phyloP scores from a whole-genome alignment of 257 asterid species.

The Solanum arcanum region DNA sequence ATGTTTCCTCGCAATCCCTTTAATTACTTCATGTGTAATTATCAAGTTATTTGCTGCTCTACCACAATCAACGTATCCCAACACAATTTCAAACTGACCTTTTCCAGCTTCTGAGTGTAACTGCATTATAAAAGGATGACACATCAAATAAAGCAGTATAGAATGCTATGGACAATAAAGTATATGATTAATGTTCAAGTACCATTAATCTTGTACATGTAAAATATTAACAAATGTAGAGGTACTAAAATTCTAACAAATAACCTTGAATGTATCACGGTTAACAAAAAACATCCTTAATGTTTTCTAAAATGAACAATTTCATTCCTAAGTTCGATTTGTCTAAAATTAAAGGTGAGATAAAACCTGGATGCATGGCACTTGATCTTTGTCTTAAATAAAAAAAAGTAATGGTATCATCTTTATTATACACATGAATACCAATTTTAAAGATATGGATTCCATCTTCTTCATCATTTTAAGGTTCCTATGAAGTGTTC shows the following conservation, averaged over 20 bases:
- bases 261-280: background rate
- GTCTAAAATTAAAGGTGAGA: background rate
- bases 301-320: background rate
- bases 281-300: background rate
- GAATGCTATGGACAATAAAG: background rate
- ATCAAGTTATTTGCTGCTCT: no score
- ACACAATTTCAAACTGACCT: no score
- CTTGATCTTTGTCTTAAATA: background rate
- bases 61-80: no score
- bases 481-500: background rate
- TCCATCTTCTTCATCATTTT: background rate
- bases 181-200: background rate
- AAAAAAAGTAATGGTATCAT: background rate
- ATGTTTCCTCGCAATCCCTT: no score
- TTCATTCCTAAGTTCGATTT: background rate
- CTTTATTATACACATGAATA: no score
- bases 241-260: background rate
- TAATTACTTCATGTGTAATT: no score
- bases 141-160: background rate
- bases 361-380: background rate
- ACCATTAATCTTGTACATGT: no score
- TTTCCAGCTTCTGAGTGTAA: constrained; percentile 74
- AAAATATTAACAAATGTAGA: no score
- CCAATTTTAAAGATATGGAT: no score
- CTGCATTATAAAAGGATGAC: constrained; percentile 17